phyloP scores from a whole-genome alignment of 2,329 filamentous ascomycete species.

The Xylariaceae sp. region DNA sequence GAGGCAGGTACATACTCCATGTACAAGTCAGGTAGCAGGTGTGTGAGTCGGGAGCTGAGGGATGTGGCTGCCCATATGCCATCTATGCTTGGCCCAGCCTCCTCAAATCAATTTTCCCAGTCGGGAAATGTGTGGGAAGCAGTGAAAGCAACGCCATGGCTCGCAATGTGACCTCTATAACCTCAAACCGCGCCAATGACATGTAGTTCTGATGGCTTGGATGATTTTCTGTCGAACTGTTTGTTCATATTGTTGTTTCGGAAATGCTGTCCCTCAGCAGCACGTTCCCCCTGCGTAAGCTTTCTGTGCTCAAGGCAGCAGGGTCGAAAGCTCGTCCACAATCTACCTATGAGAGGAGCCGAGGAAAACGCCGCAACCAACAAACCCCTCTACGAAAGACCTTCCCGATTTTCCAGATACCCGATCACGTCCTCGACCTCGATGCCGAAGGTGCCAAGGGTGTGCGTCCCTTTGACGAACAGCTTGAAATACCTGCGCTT shows the following conservation, averaged over 20 bases:
- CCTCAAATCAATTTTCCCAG: too few relatives aligned
- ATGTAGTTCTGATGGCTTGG: too few relatives aligned
- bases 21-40: too few relatives aligned
- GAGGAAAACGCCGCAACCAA: not conserved
- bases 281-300: conserved; percentile 10
- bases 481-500: conserved; percentile 28
- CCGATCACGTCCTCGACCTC: conserved; percentile 44
- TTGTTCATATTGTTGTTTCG: not conserved
- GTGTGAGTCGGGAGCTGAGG: too few relatives aligned
- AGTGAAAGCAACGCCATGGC: too few relatives aligned
- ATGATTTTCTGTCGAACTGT: too few relatives aligned
- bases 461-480: conserved; percentile 38
- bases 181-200: too few relatives aligned
- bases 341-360: not conserved
- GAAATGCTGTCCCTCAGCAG: conserved; percentile 21
- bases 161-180: conserved; percentile 1
- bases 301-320: conserved; percentile 4
- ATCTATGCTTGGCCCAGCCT: too few relatives aligned
- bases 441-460: conserved; percentile 41
- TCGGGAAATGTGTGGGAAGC: too few relatives aligned
- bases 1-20: too few relatives aligned
- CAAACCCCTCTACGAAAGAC: conserved; percentile 13
- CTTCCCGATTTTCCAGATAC: conserved; percentile 30
- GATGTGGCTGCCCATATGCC: too few relatives aligned
- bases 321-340: too few relatives aligned